Base-by-base conservation (phyloP, 441 rosid genomes). In the Pelargonium citronellum region DNA sequence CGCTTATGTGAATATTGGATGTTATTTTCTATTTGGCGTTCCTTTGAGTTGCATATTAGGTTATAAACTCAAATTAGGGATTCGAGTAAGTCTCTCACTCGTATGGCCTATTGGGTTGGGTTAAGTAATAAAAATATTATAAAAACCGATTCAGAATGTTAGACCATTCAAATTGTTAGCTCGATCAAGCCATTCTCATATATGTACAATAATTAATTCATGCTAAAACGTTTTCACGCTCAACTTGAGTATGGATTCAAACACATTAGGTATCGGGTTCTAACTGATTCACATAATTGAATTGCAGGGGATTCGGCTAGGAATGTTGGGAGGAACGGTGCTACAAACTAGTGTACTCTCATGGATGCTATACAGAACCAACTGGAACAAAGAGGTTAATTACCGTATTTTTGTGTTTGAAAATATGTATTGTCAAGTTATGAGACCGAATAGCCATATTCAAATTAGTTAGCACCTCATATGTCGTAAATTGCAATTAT, bases 1-100 rank as follows among this genome's bases (percentile, higher is more conserved):
- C 2, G 89, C 91, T 0, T 87, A 85, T 27, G 83, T 87, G n/a
- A 87, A n/a, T n/a, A n/a, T n/a, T n/a, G n/a, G n/a, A n/a, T n/a
- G n/a, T n/a, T n/a, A n/a, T n/a, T n/a, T n/a, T 72, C 5, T 82
- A 3, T 80, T 85, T 63, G 91, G 91, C 61, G 65, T 85, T 19
- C 91, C 91, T 27, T 57, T 87, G 51, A 89, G 91, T 57, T 74
- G 82, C n/a, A 64, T 78, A 24, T 69, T 87, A 13, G 91, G 89
- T 27, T 85, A 70, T 67, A 76, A 67, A 68, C 70, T 84, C 53
- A 17, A 67, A 5, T 73, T 69, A 75, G 91, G 91, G 34, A 84
- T 83, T n/a, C 47, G 67, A 80, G 91, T 83, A 79, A 57, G 22
- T 4, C 4, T 9, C 1, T 17, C 11, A 43, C 7, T 49, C 64